Percentiles rank a stretch among this genome's conserved stretches.
phyloP scores from a whole-genome alignment of 345 rosid species.

The Salix exigua region DNA sequence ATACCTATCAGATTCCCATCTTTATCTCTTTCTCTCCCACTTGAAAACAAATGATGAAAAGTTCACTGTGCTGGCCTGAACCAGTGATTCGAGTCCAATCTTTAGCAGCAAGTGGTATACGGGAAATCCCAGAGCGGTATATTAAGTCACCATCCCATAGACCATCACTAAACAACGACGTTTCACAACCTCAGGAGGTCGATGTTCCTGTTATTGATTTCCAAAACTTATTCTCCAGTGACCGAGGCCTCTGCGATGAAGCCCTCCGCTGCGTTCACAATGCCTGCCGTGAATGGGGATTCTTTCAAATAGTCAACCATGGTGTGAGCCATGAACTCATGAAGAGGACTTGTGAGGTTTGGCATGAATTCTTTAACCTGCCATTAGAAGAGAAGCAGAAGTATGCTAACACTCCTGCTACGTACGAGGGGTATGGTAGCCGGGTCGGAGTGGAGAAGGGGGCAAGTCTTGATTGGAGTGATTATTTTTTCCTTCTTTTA shows the following conservation, averaged over 20 bases:
- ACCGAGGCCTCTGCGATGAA: constrained; percentile 1
- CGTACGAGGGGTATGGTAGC: constrained; percentile 35
- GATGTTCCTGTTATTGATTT: constrained; percentile 29
- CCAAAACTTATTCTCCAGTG: constrained; percentile 4
- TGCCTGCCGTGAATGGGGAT: constrained; percentile 31
- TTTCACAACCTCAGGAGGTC: not conserved
- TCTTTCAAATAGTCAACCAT: constrained; percentile 32
- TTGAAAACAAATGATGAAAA: constrained; percentile 1
- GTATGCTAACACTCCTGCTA: constrained; percentile 20
- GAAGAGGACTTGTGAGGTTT: constrained; percentile 12
- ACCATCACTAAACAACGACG: not conserved
- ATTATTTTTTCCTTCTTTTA: constrained; percentile 30
- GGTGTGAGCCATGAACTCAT: constrained; percentile 19
- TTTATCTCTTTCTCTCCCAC: not conserved
- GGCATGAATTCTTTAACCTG: constrained; percentile 30
- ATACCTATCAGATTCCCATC: not conserved
- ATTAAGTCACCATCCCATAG: constrained; percentile 20
- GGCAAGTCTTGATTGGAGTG: constrained; percentile 30
- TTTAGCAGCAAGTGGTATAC: constrained; percentile 24
- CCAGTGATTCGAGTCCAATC: constrained; percentile 29
- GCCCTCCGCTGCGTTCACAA: not conserved
- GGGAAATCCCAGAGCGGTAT: constrained; percentile 20
- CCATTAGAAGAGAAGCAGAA: constrained; percentile 22
- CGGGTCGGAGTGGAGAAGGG: constrained; percentile 30
- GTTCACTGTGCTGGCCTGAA: constrained; percentile 27